These are phyloP conservation scores for Pseudogymnoascus sp. DNA, from an alignment of 2,329 filamentous ascomycete genomes.

Conservation along the genomic window DNA sequence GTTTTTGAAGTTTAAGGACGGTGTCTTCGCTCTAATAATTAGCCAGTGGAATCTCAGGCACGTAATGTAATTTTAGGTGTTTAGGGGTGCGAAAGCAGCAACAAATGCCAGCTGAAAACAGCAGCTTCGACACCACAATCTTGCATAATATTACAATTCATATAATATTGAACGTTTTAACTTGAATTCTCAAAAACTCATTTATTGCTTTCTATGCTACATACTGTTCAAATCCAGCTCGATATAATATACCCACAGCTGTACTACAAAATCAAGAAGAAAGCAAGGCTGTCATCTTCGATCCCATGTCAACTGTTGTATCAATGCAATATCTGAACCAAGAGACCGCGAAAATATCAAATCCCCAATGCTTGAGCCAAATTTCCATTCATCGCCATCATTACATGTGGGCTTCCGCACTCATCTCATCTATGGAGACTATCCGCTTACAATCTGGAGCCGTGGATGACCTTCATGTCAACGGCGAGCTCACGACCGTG, in stretches of 20 bases:
- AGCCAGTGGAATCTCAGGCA: too few relatives aligned
- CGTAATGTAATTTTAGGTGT: too few relatives aligned
- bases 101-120: background rate
- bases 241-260: conserved; percentile 6
- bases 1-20: too few relatives aligned
- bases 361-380: conserved; percentile 3
- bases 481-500: conserved; percentile 89
- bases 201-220: conserved; percentile 8
- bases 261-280: conserved; percentile 7
- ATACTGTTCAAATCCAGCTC: conserved; percentile 8
- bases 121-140: background rate
- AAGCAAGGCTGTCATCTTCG: conserved; percentile 3
- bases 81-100: too few relatives aligned
- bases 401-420: background rate
- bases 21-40: too few relatives aligned
- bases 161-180: background rate
- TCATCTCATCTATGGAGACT: conserved; percentile 12
- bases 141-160: background rate
- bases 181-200: conserved; percentile 3
- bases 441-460: conserved; percentile 52
- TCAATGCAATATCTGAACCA: conserved; percentile 5
- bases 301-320: conserved; percentile 4
- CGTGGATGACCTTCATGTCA: conserved; percentile 98
- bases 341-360: conserved; percentile 9
- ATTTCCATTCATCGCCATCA: conserved; percentile 8